phyloP scores from a whole-genome alignment of 1,284 basidiomycete species.

The Cutaneotrichosporon daszewskae region DNA sequence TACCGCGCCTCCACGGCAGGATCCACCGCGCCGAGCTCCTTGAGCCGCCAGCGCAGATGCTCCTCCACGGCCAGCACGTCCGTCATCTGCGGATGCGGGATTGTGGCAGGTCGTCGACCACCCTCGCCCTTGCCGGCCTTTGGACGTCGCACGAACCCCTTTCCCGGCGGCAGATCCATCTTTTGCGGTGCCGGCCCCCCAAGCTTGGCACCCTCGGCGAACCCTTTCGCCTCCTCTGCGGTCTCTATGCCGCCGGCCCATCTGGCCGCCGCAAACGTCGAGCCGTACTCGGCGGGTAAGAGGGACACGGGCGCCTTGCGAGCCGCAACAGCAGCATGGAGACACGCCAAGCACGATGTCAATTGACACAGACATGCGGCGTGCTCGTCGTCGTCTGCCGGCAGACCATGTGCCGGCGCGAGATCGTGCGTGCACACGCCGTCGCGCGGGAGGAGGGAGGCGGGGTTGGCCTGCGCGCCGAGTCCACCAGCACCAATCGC shows the following conservation, averaged over 20 bases:
- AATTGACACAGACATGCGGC: slow-evolving; percentile 40
- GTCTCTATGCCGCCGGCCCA: slow-evolving; percentile 37
- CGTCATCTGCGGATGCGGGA: slow-evolving; percentile 48
- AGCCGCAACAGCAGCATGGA: slow-evolving; percentile 22
- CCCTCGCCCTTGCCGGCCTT: slow-evolving; percentile 13
- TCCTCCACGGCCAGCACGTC: slow-evolving; percentile 48
- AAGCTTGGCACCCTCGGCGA: too few species aligned
- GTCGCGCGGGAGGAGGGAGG: slow-evolving; percentile 10
- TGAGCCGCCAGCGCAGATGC: slow-evolving; percentile 45
- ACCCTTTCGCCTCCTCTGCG: slow-evolving; percentile 24
- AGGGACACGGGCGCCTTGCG: slow-evolving; percentile 33
- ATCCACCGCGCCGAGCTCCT: slow-evolving; percentile 46
- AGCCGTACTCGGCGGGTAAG: slow-evolving; percentile 30
- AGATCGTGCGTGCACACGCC: slow-evolving; percentile 19
- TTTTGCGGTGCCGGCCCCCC: too few species aligned
- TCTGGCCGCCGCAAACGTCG: slow-evolving; percentile 19
- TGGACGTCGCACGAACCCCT: slow-evolving; percentile 36
- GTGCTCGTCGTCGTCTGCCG: slow-evolving; percentile 30
- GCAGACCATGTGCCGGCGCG: slow-evolving; percentile 16
- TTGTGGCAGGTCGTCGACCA: slow-evolving; percentile 21
- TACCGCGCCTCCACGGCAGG: slow-evolving; percentile 39
- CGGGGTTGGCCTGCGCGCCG: slow-evolving; percentile 13
- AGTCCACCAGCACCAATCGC: slow-evolving; percentile 19
- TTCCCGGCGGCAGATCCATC: slow-evolving; percentile 18
- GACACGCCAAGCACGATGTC: slow-evolving; percentile 34